Conservation (phyloP, 2,329 filamentous ascomycete species). For the Mycosphaerella arachidis region DNA sequence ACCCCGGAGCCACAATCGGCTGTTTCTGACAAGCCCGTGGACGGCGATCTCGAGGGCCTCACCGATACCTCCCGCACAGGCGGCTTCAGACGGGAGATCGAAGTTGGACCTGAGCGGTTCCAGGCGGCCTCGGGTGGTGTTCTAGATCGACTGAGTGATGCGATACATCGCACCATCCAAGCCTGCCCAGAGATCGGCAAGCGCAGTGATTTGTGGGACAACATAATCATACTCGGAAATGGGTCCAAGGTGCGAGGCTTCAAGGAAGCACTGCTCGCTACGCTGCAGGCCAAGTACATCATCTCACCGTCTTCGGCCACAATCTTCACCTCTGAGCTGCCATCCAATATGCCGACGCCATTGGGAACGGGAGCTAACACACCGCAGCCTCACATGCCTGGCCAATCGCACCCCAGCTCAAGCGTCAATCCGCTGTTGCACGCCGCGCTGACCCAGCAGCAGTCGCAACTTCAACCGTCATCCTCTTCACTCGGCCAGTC, state of each 20-base stretch:
- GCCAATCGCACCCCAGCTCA: conserved; percentile 40
- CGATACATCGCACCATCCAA: conserved; percentile 78
- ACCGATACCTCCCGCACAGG: conserved; percentile 22
- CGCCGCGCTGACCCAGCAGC: conserved; percentile 75
- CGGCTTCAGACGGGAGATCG: conserved; percentile 57
- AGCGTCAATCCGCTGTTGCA: conserved; percentile 83
- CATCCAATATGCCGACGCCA: conserved; percentile 87
- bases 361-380: conserved; percentile 87
- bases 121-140: conserved; percentile 60
- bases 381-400: conserved; percentile 58
- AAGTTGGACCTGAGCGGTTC: conserved; percentile 73
- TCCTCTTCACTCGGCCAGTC: conserved; percentile 24
- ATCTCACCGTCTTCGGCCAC: conserved; percentile 89
- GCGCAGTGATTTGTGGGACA: conserved; percentile 85
- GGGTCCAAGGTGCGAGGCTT: conserved; percentile 71
- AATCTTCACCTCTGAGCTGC: conserved; percentile 95
- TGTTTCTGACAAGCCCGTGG: conserved; percentile 33
- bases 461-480: conserved; percentile 42
- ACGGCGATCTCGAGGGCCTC: conserved; percentile 24
- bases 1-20: conserved; percentile 34
- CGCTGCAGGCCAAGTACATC: conserved; percentile 74
- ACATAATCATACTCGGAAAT: conserved; percentile 85
- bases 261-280: conserved; percentile 79
- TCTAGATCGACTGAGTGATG: conserved; percentile 76
- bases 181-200: conserved; percentile 79